Base-by-base conservation (phyloP, 352 stramenopile genomes). In the Blastocystis sp. region DNA sequence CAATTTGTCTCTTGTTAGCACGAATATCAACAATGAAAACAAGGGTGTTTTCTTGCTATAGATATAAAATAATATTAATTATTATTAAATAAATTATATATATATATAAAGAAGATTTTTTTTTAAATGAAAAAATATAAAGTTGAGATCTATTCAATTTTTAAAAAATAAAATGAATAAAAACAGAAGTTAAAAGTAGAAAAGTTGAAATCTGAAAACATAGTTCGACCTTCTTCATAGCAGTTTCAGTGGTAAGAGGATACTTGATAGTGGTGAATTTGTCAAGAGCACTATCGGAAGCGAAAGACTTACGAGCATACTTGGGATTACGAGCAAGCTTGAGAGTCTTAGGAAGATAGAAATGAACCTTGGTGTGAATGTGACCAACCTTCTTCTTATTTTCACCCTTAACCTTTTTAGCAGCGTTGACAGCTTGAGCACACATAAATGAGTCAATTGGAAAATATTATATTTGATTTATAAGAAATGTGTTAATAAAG, bases 1-100 rank as follows among this genome's bases (percentile, higher is more conserved):
- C 97, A 80, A 99, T 99, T 81, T 98, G 92, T 66, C 87, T 83
- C 84, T 99, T 99, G 83, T 98, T 98, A 67, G 91, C 79, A 67
- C 89, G 83, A 49, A 97, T 79, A 71, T 98, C 90, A 43, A 98
- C 90, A 69, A 98, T 91, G 79, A 99, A 98, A 65, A 98, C 91
- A 68, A 99, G 82, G 68, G 91, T 99, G 82, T 99, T 99, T 82
- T 94, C 91, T 76, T 98, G 89, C 71, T 65, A 58, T 11, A 10
- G 11, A 16, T 33, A 33, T 59, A 32, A 46, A n/a, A n/a, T n/a
- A n/a, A n/a, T n/a, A n/a, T n/a, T n/a, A n/a, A n/a, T n/a, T n/a
- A n/a, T n/a, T n/a, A n/a, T n/a, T n/a, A n/a, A n/a, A n/a, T n/a
- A n/a, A n/a, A n/a, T n/a, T n/a, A n/a, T n/a, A n/a, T n/a, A n/a